Evolutionary conservation across 805 yeast genomes (phyloP).

Genomic region (Ogataea salicorniae): DNA sequence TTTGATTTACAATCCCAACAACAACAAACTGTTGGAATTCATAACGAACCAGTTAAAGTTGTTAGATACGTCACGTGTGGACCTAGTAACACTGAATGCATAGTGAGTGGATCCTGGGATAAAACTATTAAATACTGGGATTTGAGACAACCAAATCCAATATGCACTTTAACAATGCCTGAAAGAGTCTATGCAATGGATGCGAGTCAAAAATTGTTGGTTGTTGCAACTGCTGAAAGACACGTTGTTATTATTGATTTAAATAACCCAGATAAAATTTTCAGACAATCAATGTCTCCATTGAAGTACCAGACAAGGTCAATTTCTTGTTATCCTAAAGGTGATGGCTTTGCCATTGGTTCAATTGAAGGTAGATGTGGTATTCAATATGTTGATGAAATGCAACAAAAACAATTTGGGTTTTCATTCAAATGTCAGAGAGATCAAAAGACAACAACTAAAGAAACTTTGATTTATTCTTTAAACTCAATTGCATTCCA

Average conservation of each 20-base stretch:
- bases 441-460: conserved; percentile 48
- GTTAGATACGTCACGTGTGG: conserved; percentile 82
- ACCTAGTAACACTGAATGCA: conserved; percentile 72
- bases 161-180: conserved; percentile 76
- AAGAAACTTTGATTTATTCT: conserved; percentile 68
- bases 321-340: conserved; percentile 81
- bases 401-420: conserved; percentile 63
- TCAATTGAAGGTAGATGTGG: conserved; percentile 96
- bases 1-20: conserved; percentile 83
- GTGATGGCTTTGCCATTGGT: conserved; percentile 89
- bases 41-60: conserved; percentile 71
- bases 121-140: conserved; percentile 95
- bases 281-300: conserved; percentile 69
- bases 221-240: conserved; percentile 91
- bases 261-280: conserved; percentile 76
- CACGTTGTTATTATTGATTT: conserved; percentile 74
- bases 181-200: conserved; percentile 93
- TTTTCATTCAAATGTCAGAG: conserved; percentile 96
- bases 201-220: conserved; percentile 69
- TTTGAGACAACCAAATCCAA: conserved; percentile 75
- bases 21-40: conserved; percentile 77
- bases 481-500: conserved; percentile 81
- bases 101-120: conserved; percentile 96
- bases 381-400: conserved; percentile 83
- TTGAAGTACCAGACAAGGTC: conserved; percentile 85